A percentile compares a stretch with the other conserved stretches of the same genome.
phyloP scores from a whole-genome alignment of 73 alveolate species.

The Symbiodinium pilosum region DNA sequence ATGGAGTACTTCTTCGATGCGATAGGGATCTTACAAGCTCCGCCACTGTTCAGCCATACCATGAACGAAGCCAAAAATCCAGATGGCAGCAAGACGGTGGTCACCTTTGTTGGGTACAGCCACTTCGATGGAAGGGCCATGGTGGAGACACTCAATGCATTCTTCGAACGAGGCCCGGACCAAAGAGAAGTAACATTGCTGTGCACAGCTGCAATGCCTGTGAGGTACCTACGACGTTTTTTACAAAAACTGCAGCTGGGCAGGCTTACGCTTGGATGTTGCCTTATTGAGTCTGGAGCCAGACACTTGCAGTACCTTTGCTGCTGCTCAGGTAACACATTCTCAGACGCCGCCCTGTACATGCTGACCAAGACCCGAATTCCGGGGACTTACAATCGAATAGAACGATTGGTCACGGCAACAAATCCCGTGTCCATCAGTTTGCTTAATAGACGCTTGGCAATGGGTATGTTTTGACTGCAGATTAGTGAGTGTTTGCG shows the following conservation, averaged over 20 bases:
- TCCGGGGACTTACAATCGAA: slow-evolving; percentile 52
- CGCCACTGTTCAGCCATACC: slow-evolving; percentile 47
- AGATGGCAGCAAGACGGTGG: slow-evolving; percentile 16
- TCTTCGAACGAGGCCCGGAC: slow-evolving; percentile 38
- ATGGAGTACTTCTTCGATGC: slow-evolving; percentile 88
- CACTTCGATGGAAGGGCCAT: not conserved
- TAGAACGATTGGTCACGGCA: slow-evolving; percentile 41
- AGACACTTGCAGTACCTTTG: not conserved
- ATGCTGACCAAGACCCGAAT: slow-evolving; percentile 39
- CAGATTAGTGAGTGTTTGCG: not conserved
- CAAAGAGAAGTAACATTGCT: too few relatives aligned
- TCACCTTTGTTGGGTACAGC: slow-evolving; percentile 37
- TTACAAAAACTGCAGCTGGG: slow-evolving; percentile 44
- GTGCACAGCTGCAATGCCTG: too few relatives aligned
- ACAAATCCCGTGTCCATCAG: slow-evolving; percentile 66
- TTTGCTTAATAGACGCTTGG: not conserved
- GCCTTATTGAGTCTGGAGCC: not conserved
- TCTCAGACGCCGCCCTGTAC: slow-evolving; percentile 72
- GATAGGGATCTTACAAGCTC: slow-evolving; percentile 2
- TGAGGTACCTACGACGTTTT: slow-evolving; percentile 59
- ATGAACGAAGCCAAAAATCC: slow-evolving; percentile 25
- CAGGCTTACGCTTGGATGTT: not conserved
- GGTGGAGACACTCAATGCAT: slow-evolving; percentile 27
- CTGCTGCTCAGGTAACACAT: slow-evolving; percentile 23
- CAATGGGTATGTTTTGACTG: too few relatives aligned